Evolutionary conservation across 306 rosid species (phyloP), one percentile per base, ranked within the genome.

Genomic region (Acacia acuminata): DNA sequence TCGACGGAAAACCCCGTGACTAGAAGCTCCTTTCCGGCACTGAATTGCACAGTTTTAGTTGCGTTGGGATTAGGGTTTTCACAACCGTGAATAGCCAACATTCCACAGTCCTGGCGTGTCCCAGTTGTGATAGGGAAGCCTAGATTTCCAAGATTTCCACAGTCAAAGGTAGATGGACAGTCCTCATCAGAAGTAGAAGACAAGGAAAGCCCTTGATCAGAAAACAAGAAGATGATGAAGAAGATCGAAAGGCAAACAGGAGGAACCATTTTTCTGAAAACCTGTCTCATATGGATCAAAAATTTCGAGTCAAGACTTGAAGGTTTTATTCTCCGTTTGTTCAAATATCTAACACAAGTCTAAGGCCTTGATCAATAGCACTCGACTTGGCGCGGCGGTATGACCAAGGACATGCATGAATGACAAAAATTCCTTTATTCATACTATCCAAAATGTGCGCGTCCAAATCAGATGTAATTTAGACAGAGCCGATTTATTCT

Each of bases 151-250:
- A 84, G 27, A 11, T 44, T 48, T 82, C 81, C 90, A 22, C 90
- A 89, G 34, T 48, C 19, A 65, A 87, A 86, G 15, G 71, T 55
- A 9, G 14, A 22, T 17, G 56, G 65, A 61, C 87, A 88, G 27
- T 55, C 63, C 0, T 10, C 61, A 34, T 50, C 19, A 36, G 14
- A 8, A 36, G 73, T 47, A 67, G 25, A 67, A 1, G 47, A 61
- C 27, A 61, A 72, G 55, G 74, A 51, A 50, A 79, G 17, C 38
- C 0, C 30, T 9, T n/a, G 27, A 56, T 25, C 42, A 30, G 63
- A 40, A 30, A 77, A 40, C 82, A 36, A 36, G 44, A 80, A 53
- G 66, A 58, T n/a, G 34, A 61, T 3, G 36, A 61, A 6, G 32
- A 80, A 1, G 10, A 84, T 11, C 8, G 25, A 55, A 4, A 55